Percentiles rank a stretch among this genome's conserved stretches.
These are phyloP conservation scores for Colletotrichum aenigma DNA, from an alignment of 2,329 filamentous ascomycete genomes.

Conservation along the genomic window DNA sequence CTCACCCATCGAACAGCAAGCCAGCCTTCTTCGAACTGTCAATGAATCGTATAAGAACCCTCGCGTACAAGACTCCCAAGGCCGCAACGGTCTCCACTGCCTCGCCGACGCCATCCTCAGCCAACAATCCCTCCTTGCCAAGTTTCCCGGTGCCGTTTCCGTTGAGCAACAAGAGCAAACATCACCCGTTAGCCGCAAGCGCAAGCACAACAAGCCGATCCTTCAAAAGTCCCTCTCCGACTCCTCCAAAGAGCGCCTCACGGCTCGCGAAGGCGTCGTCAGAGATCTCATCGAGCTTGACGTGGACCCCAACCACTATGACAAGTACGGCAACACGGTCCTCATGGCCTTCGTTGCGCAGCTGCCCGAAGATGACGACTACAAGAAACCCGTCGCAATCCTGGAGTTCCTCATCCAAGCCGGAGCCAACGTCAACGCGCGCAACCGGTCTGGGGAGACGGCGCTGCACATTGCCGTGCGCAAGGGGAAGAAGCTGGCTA, in stretches of 20 bases:
- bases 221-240: constrained; percentile 34
- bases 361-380: constrained; percentile 54
- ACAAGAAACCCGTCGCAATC: constrained; percentile 48
- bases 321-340: constrained; percentile 54
- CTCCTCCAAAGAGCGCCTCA: constrained; percentile 34
- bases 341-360: constrained; percentile 60
- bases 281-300: constrained; percentile 35
- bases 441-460: constrained; percentile 60
- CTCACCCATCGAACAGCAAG: constrained; percentile 26
- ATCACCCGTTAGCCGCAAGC: constrained; percentile 31
- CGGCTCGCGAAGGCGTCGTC: constrained; percentile 29
- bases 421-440: constrained; percentile 51
- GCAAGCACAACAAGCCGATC: constrained; percentile 40
- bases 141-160: constrained; percentile 31
- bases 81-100: constrained; percentile 62
- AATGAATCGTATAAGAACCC: constrained; percentile 35
- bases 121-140: constrained; percentile 38
- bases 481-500: constrained; percentile 56
- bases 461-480: constrained; percentile 59
- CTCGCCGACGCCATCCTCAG: constrained; percentile 59
- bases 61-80: constrained; percentile 43
- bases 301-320: constrained; percentile 58
- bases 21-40: constrained; percentile 41
- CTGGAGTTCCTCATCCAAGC: constrained; percentile 45
- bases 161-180: constrained; percentile 19